Percentiles rank a stretch among this genome's conserved stretches.
These are phyloP conservation scores for Iodosphaeria phyllophila DNA, from an alignment of 2,329 filamentous ascomycete genomes.

Conservation along the genomic window DNA sequence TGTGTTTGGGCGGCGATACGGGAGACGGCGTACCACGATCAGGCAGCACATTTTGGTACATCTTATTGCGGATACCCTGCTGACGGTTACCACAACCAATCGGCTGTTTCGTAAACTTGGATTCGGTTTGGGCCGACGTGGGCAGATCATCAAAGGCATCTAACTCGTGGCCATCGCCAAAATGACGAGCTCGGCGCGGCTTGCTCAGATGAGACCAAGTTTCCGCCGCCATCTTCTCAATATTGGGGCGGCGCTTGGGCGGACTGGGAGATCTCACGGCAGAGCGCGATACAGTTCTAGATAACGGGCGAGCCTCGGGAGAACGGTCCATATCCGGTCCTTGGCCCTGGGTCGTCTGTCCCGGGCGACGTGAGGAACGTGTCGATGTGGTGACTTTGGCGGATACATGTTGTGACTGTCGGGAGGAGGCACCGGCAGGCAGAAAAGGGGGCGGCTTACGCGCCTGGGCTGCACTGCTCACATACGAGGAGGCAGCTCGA, in stretches of 20 bases:
- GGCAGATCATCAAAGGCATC: constrained; percentile 90
- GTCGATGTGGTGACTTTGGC: constrained; percentile 54
- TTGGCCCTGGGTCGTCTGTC: constrained; percentile 62
- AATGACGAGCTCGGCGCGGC: constrained; percentile 51
- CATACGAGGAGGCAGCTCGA: constrained; percentile 28
- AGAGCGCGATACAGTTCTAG: constrained; percentile 37
- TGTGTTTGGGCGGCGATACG: constrained; percentile 32
- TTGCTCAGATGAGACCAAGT: constrained; percentile 53
- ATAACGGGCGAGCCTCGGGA: too few relatives aligned
- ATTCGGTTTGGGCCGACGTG: constrained; percentile 67
- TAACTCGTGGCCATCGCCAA: constrained; percentile 82
- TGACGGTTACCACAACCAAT: constrained; percentile 50
- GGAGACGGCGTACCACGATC: constrained; percentile 35
- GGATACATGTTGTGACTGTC: constrained; percentile 61
- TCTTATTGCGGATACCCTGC: constrained; percentile 33
- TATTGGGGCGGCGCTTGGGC: constrained; percentile 23
- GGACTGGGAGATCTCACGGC: constrained; percentile 43
- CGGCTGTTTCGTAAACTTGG: constrained; percentile 66
- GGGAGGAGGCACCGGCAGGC: constrained; percentile 53
- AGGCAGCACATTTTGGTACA: constrained; percentile 34
- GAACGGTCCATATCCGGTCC: constrained; percentile 35
- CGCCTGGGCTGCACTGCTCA: constrained; percentile 29
- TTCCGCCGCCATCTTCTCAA: constrained; percentile 21
- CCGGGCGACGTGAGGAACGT: constrained; percentile 58
- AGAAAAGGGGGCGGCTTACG: constrained; percentile 58